A percentile compares a stretch with the other conserved stretches of the same genome.
Evolutionary conservation across 768 basidiomycete genomes (phyloP).

Genomic region (Hortiboletus campestris): DNA sequence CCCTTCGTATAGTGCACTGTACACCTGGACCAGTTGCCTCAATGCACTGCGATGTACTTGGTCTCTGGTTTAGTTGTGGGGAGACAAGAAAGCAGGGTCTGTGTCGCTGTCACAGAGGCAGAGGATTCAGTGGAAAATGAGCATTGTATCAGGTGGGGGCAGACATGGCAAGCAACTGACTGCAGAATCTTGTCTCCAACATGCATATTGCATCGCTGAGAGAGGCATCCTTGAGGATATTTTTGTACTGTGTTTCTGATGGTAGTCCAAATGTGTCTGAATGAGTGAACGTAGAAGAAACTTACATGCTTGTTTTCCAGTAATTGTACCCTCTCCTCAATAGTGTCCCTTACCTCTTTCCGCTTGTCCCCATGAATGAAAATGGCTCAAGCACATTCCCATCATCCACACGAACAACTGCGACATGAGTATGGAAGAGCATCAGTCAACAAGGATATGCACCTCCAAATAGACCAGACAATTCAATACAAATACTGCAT

Average conservation of each 20-base stretch:
- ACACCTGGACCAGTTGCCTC: slow-evolving; percentile 62
- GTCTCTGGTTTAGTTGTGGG: slow-evolving; percentile 59
- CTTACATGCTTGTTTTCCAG: slow-evolving; percentile 85
- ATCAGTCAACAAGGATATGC: slow-evolving; percentile 16
- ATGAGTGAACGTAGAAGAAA: slow-evolving; percentile 3
- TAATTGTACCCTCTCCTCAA: slow-evolving; percentile 58
- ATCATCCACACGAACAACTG: neutral
- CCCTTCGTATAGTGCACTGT: slow-evolving; percentile 70
- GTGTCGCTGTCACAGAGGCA: neutral
- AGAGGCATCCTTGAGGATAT: slow-evolving; percentile 29
- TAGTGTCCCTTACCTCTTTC: slow-evolving; percentile 50
- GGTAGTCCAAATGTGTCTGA: too few species aligned
- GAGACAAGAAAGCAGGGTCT: slow-evolving; percentile 73
- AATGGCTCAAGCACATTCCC: slow-evolving; percentile 68
- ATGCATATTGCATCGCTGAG: slow-evolving; percentile 26
- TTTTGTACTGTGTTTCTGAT: slow-evolving; percentile 10
- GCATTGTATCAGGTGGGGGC: neutral
- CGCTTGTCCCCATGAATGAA: slow-evolving; percentile 66
- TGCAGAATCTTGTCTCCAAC: slow-evolving; percentile 21
- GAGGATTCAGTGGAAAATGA: neutral
- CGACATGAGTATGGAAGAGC: neutral
- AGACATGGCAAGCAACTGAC: slow-evolving; percentile 6
- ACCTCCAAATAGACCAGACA: slow-evolving; percentile 84
- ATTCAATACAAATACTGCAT: slow-evolving; percentile 80
- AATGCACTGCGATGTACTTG: slow-evolving; percentile 78